Conservation (phyloP, 176 grass and related monocot species). For the Tuctoria greenei region DNA sequence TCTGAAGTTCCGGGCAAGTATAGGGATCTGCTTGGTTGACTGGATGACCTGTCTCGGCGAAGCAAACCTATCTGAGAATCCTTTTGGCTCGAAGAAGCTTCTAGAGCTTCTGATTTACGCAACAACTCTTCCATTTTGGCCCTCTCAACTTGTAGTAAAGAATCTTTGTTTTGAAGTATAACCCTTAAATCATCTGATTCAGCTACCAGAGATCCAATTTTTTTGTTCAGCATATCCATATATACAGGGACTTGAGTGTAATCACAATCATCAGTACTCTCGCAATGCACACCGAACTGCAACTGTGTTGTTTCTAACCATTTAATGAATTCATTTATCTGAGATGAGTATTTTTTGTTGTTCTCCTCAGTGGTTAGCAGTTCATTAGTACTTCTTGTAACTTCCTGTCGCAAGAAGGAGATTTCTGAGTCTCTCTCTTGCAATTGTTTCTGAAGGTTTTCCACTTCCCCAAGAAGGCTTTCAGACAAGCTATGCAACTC, state of each 20-base stretch:
- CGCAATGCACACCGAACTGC: slow-evolving; percentile 53
- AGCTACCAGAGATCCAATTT: slow-evolving; percentile 60
- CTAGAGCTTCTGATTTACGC: slow-evolving; percentile 70
- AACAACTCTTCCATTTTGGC: slow-evolving; percentile 68
- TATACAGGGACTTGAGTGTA: slow-evolving; percentile 51
- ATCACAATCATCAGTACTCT: slow-evolving; percentile 51
- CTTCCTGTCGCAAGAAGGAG: slow-evolving; percentile 92
- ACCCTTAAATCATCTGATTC: slow-evolving; percentile 70
- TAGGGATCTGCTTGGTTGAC: slow-evolving; percentile 52
- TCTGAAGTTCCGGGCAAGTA: slow-evolving; percentile 66
- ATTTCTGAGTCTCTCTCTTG: slow-evolving; percentile 82
- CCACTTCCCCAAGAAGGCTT: slow-evolving; percentile 85
- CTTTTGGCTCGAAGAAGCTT: slow-evolving; percentile 66
- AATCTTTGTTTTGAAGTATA: slow-evolving; percentile 73
- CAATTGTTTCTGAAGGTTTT: slow-evolving; percentile 86
- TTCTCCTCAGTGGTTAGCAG: slow-evolving; percentile 77
- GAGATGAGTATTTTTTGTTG: slow-evolving; percentile 62
- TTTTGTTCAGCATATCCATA: slow-evolving; percentile 72
- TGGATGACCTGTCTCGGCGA: slow-evolving; percentile 45
- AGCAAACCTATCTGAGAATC: slow-evolving; percentile 61
- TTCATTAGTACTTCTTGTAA: slow-evolving; percentile 86
- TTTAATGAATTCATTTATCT: slow-evolving; percentile 65
- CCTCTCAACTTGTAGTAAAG: slow-evolving; percentile 71
- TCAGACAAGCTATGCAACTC: slow-evolving; percentile 94
- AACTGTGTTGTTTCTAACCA: slow-evolving; percentile 68